A percentile compares a stretch with the other conserved stretches of the same genome.
phyloP scores from a whole-genome alignment of 306 rosid genomes.

The Dryas alaskensis region DNA sequence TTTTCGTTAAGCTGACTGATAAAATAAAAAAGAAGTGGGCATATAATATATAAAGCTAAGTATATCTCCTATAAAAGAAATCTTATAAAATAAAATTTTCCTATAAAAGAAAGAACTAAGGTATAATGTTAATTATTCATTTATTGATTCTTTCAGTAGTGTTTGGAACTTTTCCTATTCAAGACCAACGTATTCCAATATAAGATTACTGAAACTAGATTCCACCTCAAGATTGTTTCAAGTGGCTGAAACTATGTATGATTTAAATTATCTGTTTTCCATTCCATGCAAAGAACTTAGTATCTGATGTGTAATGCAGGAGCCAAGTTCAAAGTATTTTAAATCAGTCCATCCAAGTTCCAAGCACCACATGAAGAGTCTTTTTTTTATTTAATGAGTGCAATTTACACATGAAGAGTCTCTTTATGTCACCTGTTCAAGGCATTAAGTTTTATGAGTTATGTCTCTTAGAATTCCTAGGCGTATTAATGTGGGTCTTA shows the following conservation, averaged over 20 bases:
- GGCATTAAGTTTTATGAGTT: too few species aligned
- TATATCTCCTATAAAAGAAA: not conserved
- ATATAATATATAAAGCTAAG: not conserved
- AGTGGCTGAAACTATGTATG: not conserved
- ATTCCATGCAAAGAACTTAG: not conserved
- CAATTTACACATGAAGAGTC: too few species aligned
- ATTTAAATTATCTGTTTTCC: not conserved
- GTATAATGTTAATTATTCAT: not conserved
- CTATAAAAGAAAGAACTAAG: not conserved
- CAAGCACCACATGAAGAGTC: too few species aligned
- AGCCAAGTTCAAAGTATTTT: too few species aligned
- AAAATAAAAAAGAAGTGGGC: not conserved
- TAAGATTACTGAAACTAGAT: not conserved
- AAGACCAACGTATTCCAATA: not conserved
- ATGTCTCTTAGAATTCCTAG: too few species aligned
- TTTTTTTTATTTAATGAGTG: too few species aligned
- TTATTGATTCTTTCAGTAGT: not conserved
- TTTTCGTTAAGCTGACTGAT: conserved; percentile 17
- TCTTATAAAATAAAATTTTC: too few species aligned
- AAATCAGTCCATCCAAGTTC: too few species aligned
- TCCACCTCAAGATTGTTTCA: not conserved
- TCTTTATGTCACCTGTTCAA: too few species aligned
- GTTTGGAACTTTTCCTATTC: not conserved
- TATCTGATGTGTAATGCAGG: not conserved
- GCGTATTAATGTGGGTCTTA: too few species aligned